Conservation (phyloP, 1,284 basidiomycete species). For the Exsudoporus floridanus region DNA sequence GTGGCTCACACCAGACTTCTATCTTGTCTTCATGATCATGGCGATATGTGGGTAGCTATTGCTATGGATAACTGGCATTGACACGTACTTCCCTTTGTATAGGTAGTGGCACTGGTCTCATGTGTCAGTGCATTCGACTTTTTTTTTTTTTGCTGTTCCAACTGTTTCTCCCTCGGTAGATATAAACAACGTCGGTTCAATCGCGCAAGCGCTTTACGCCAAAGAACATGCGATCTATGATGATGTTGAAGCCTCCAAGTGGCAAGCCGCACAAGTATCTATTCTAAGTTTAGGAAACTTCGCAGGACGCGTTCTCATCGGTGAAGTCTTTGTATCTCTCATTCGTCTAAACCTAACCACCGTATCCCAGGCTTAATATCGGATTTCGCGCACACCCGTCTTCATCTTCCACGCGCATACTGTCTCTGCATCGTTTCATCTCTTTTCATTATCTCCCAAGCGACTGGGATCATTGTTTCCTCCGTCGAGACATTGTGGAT, state of each 20-base stretch:
- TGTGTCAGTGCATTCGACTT: constrained; percentile 57
- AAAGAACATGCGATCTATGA: constrained; percentile 65
- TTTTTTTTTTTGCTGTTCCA: background rate
- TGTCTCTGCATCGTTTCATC: constrained; percentile 66
- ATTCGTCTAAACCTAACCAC: background rate
- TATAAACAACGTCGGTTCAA: constrained; percentile 95
- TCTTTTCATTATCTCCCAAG: constrained; percentile 71
- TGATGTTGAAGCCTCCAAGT: constrained; percentile 61
- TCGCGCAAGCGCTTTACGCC: constrained; percentile 82
- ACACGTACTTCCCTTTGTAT: constrained; percentile 3
- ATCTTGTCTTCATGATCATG: constrained; percentile 70
- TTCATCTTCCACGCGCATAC: constrained; percentile 65
- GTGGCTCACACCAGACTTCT: constrained; percentile 62
- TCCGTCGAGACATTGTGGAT: constrained; percentile 69
- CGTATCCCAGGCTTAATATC: constrained; percentile 59
- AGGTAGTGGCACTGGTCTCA: constrained; percentile 88
- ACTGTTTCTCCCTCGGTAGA: constrained; percentile 42
- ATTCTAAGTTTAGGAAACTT: constrained; percentile 85
- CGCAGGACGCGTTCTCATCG: constrained; percentile 75
- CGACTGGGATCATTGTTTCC: constrained; percentile 56
- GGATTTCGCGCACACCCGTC: constrained; percentile 64
- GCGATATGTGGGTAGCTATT: constrained; percentile 57
- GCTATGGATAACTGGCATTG: background rate
- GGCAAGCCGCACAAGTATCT: constrained; percentile 87
- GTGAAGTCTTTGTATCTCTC: constrained; percentile 35